These are phyloP conservation scores for Phyllosticta citrichinensis DNA, from an alignment of 2,329 filamentous ascomycete genomes.

Conservation along the genomic window DNA sequence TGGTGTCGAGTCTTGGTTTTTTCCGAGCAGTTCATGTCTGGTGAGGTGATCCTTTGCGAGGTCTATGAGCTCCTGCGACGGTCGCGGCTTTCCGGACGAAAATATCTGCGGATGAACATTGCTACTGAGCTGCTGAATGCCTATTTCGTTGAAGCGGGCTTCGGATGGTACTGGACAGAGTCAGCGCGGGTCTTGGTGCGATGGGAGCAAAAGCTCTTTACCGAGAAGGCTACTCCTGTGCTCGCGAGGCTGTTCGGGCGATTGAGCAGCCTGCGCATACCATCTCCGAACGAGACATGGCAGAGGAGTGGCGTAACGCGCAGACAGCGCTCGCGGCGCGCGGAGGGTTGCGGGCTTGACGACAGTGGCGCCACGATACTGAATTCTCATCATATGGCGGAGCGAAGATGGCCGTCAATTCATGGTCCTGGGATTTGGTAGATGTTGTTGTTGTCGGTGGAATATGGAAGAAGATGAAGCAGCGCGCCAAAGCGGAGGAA, in stretches of 20 bases:
- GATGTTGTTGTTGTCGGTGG: background rate
- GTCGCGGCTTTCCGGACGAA: slow-evolving; percentile 40
- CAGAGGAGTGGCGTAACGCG: background rate
- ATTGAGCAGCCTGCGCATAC: slow-evolving; percentile 2
- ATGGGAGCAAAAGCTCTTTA: background rate
- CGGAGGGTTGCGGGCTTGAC: slow-evolving; percentile 2
- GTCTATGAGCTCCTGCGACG: slow-evolving; percentile 62
- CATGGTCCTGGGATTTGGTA: background rate
- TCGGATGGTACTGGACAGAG: slow-evolving; percentile 31
- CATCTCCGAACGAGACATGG: background rate
- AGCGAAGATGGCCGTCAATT: background rate
- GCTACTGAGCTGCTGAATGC: slow-evolving; percentile 83
- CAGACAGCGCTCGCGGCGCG: background rate
- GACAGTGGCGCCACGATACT: background rate
- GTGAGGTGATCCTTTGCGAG: slow-evolving; percentile 73
- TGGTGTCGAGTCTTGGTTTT: slow-evolving; percentile 64
- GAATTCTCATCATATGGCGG: background rate
- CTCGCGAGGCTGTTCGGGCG: background rate
- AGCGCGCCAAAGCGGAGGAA: background rate
- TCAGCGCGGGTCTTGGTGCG: background rate
- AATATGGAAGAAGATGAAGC: background rate
- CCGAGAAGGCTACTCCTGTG: background rate
- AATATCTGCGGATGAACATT: slow-evolving; percentile 81
- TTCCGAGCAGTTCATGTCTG: slow-evolving; percentile 79
- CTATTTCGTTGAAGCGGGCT: slow-evolving; percentile 81